Base-by-base conservation (phyloP, 2,329 filamentous ascomycete genomes). In the Amylocarpus encephaloides region DNA sequence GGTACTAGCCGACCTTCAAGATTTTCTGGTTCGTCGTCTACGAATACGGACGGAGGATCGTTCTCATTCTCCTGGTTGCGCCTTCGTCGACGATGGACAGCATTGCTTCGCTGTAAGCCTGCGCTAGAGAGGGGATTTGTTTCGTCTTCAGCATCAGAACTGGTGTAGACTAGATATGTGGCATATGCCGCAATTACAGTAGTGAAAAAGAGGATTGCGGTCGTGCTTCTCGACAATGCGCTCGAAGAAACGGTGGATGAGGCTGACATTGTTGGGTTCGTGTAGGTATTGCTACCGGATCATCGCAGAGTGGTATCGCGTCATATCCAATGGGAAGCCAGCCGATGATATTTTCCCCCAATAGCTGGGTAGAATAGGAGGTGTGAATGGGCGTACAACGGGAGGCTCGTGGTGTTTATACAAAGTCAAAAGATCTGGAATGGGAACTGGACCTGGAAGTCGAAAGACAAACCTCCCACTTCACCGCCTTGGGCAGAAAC, bases 91-190 rank as follows among this genome's bases (percentile, higher is more conserved):
- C 78, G 76, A 54, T 83, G 80, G 34, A 87, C 64, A 10, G 85
- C 84, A 66, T 86, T 87, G 63, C 83, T 83, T 54, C 85, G 73
- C 58, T 79, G 83, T 29, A 88, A 69, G 12, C 61, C 55, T 19
- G 48, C 30, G n/a, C 41, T 51, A 48, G 46, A 59, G 43, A 56
- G 56, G 35, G 59, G 52, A 22, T 55, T 54, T 51, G 46, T 61
- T 56, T 61, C 51, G 59, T 61, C 49, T 49, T 57, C 53, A 58
- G 60, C 61, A 40, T 65, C 66, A 51, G 60, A 63, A 63, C 57
- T 66, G 49, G 59, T 67, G 64, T 82, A 85, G 58, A 81, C 68
- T 50, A 80, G 76, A 62, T 81, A 86, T 50, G 76, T 73, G 48
- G 78, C 68, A 43, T 77, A 81, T 10, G 72, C 74, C 39, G 79